Evolutionary conservation across 345 rosid genomes (phyloP).

Genomic region (Lumnitzera racemosa): DNA sequence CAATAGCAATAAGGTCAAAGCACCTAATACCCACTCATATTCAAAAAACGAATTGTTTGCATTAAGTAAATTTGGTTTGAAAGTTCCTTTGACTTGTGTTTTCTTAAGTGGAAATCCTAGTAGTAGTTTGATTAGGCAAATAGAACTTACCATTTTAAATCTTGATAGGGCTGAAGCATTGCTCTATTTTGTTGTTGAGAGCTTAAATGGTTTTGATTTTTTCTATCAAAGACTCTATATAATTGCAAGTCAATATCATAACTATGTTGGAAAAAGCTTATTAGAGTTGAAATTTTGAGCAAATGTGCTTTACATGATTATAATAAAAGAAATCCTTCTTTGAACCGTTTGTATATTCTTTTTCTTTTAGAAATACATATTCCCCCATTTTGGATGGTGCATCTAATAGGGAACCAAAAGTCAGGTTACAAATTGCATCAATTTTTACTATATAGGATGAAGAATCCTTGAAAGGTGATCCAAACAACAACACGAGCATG

Average conservation of each 20-base stretch:
- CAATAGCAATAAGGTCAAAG: conserved; percentile 25
- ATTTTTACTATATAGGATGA: conserved; percentile 53
- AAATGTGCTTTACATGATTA: conserved; percentile 30
- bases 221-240: conserved; percentile 37
- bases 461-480: conserved; percentile 75
- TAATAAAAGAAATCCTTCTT: conserved; percentile 19
- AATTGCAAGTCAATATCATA: conserved; percentile 66
- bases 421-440: conserved; percentile 56
- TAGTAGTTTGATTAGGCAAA: conserved; percentile 40
- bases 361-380: conserved; percentile 34
- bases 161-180: conserved; percentile 59
- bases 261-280: conserved; percentile 53
- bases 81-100: conserved; percentile 63
- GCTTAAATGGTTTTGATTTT: conserved; percentile 55
- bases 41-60: conserved; percentile 59
- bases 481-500: conserved; percentile 49
- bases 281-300: conserved; percentile 55
- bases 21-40: conserved; percentile 26
- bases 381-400: conserved; percentile 63
- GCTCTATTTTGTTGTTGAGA: conserved; percentile 52
- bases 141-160: conserved; percentile 49
- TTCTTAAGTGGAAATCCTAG: conserved; percentile 27
- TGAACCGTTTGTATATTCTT: conserved; percentile 41
- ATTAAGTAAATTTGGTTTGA: conserved; percentile 75
- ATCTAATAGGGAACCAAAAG: conserved; percentile 73